Conservation (phyloP, 257 asterid species). For the Rauvolfia tetraphylla region DNA sequence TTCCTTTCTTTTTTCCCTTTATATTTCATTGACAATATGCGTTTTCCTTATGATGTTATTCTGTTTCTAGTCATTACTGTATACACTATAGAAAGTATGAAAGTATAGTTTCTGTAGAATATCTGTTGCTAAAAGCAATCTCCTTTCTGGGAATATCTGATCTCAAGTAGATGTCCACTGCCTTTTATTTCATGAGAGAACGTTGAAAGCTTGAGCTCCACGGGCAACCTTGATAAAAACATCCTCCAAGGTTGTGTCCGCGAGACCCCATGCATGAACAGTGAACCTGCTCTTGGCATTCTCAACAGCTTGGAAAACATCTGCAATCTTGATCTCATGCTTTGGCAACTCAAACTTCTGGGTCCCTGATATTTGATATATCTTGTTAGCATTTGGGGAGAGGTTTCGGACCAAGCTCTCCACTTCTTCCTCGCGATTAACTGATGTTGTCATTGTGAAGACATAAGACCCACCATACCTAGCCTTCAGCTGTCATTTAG, state of each 20-base stretch:
- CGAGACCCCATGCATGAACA: conserved; percentile 94
- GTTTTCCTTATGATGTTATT: too few species aligned
- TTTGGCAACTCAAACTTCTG: conserved; percentile 93
- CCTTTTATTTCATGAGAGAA: conserved; percentile 40
- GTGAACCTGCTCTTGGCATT: conserved; percentile 73
- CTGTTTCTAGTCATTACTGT: neutral
- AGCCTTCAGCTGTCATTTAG: conserved; percentile 66
- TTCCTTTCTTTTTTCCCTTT: too few species aligned
- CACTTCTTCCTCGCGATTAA: conserved; percentile 65
- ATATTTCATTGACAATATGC: too few species aligned
- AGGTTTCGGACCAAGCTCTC: conserved; percentile 52
- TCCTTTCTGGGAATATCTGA: neutral
- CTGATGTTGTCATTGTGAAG: conserved; percentile 85
- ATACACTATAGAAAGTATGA: neutral
- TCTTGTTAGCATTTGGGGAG: conserved; percentile 66
- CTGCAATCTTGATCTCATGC: conserved; percentile 65
- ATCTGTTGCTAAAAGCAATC: neutral
- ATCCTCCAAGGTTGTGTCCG: conserved; percentile 90
- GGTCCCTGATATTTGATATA: conserved; percentile 88
- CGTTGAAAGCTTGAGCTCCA: conserved; percentile 57
- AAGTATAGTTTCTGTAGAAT: neutral
- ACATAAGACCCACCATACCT: conserved; percentile 93
- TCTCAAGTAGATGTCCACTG: neutral
- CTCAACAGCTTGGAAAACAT: conserved; percentile 87
- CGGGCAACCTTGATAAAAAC: conserved; percentile 94